Evolutionary conservation across 257 asterid species (phyloP), one percentile per base, ranked within the genome.

Genomic region (Solanum appendiculatum): DNA sequence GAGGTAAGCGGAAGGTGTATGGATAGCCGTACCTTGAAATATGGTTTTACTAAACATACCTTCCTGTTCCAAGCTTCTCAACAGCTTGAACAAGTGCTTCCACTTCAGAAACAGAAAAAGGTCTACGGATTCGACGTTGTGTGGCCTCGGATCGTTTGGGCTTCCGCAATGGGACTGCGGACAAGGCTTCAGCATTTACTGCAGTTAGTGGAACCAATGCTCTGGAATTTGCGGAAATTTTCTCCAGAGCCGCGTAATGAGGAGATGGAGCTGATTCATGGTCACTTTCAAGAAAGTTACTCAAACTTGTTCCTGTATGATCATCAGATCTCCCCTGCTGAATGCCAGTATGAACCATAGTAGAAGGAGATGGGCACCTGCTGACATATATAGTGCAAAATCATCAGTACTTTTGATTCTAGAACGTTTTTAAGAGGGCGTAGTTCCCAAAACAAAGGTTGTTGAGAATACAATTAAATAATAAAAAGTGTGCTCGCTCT

Each of bases 51-150:
- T 33, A 23, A 60, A 82, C 82, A 80, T 87, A 95, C 99, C 99
- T 93, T 94, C 99, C 99, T 0, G 98, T 97, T 82, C 99, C 98
- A 34, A 97, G 99, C 89, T 95, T 95, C 96, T 96, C 99, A 63
- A 97, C 99, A 85, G 98, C 99, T 89, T 94, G 99, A 82, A 97
- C 99, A 13, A 95, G 94, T 64, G 98, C 98, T 92, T 97, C 99
- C 27, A 96, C 99, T 91, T 97, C 99, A 42, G 97, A 90, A 72
- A 97, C 99, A 68, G 98, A 93, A 91, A 96, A 97, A 72, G 99
- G 99, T 77, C 99, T 90, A 86, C 99, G 99, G 64, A 97, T 95
- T 20, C 98, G 89, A 75, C 99, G 97, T 74, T 95, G 98, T 6
- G 95, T 96, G 86, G 97, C 91, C 87, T 96, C 99, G 3, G 96